phyloP scores from a whole-genome alignment of 345 rosid genomes.

The Aegle marmelos region DNA sequence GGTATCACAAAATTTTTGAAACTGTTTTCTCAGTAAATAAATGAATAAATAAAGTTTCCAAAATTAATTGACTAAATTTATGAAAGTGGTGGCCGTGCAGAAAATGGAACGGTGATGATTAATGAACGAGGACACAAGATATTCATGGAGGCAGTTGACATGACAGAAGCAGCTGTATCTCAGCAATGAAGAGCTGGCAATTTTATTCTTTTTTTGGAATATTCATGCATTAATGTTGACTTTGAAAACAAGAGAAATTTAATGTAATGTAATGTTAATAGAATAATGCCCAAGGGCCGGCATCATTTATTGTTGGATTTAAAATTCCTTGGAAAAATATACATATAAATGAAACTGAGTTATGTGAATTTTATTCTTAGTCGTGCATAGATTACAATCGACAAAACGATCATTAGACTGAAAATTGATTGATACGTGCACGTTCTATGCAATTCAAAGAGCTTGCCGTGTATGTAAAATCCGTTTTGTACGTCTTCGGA shows the following conservation, averaged over 20 bases:
- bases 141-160: conserved; percentile 11
- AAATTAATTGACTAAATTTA: neutral
- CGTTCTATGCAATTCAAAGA: neutral
- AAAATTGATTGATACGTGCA: neutral
- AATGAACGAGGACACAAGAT: conserved; percentile 5
- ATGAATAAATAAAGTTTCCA: neutral
- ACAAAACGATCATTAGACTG: neutral
- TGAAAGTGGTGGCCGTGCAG: neutral
- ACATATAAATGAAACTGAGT: neutral
- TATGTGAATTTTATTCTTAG: no score
- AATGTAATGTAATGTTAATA: no score
- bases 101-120: neutral
- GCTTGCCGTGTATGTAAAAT: neutral
- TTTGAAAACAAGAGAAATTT: neutral
- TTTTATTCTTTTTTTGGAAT: neutral
- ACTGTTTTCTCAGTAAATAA: neutral
- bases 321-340: neutral
- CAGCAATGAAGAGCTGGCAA: conserved; percentile 8
- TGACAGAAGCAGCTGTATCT: conserved; percentile 14
- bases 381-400: no score
- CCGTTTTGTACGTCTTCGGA: neutral
- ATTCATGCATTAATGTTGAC: neutral
- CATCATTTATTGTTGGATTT: neutral
- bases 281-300: neutral
- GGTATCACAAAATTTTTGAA: neutral